Conservation (phyloP, 306 rosid species). For the Inga laurina region DNA sequence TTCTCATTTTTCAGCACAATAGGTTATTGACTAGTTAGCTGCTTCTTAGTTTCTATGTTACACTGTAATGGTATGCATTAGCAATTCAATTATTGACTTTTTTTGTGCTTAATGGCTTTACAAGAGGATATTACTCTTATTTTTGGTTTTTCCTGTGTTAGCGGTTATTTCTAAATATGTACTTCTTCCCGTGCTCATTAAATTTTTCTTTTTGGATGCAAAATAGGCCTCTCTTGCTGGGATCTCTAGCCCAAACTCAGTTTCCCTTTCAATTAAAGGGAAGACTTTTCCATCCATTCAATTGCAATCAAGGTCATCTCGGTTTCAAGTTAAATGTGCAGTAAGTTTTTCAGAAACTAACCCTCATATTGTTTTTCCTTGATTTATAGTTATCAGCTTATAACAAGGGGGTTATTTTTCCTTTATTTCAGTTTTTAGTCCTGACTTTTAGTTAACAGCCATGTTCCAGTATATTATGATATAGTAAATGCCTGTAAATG, state of each 20-base stretch:
- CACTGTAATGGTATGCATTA: too few species aligned
- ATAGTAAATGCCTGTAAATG: neutral
- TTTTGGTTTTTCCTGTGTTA: neutral
- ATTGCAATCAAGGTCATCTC: conserved; percentile 37
- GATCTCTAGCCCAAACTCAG: conserved; percentile 43
- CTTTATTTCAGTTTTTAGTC: neutral
- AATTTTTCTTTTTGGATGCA: conserved; percentile 35
- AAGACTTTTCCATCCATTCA: conserved; percentile 46
- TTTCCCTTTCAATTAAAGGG: conserved; percentile 54
- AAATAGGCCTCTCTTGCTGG: conserved; percentile 49
- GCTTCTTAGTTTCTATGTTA: too few species aligned
- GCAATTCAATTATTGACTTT: neutral
- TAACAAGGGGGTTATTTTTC: neutral
- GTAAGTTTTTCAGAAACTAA: conserved; percentile 42
- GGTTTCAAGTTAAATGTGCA: conserved; percentile 56
- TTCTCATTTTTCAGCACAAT: too few species aligned
- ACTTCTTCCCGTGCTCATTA: neutral
- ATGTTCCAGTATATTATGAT: neutral
- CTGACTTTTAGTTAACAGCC: neutral
- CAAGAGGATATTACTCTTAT: neutral
- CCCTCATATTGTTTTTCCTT: neutral
- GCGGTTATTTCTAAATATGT: neutral
- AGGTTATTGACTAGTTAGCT: too few species aligned
- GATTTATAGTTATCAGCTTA: neutral
- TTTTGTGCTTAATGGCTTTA: neutral